Conservation (phyloP, 2,329 filamentous ascomycete genomes). For the Westerdykella ornata region DNA sequence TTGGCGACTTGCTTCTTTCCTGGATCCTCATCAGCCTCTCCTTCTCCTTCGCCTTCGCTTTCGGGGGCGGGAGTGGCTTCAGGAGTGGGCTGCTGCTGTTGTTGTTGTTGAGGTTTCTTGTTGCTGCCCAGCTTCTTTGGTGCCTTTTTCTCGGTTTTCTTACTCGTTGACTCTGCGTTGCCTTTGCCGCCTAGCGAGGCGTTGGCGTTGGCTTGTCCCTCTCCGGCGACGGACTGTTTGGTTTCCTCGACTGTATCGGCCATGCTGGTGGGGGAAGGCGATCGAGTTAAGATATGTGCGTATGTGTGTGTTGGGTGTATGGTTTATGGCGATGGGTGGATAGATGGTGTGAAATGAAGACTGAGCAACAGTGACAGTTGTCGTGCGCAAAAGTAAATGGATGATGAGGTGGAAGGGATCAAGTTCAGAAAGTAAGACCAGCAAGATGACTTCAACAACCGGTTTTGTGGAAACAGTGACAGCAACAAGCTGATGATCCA, state of each 20-base stretch:
- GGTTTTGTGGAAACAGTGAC: conserved; percentile 26
- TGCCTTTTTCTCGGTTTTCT: conserved; percentile 44
- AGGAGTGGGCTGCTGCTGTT: conserved; percentile 43
- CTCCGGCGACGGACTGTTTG: conserved; percentile 33
- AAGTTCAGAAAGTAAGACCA: conserved; percentile 27
- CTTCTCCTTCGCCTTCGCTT: conserved; percentile 40
- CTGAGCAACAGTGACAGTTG: conserved; percentile 1
- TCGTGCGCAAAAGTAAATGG: conserved; percentile 12
- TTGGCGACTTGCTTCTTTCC: conserved; percentile 32
- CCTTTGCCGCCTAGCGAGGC: conserved; percentile 33
- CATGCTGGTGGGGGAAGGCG: conserved; percentile 19
- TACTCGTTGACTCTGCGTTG: conserved; percentile 37
- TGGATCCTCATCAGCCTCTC: conserved; percentile 35
- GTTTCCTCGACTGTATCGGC: conserved; percentile 36
- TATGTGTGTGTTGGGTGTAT: conserved; percentile 5
- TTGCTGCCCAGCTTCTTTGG: conserved; percentile 47
- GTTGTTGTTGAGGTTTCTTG: conserved; percentile 37
- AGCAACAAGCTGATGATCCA: background rate
- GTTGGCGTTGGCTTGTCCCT: conserved; percentile 35
- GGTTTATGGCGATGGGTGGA: conserved; percentile 5
- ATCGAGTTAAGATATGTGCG: conserved; percentile 2
- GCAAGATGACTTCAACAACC: conserved; percentile 26
- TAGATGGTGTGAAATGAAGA: conserved; percentile 9
- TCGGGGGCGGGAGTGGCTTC: conserved; percentile 43
- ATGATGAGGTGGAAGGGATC: conserved; percentile 5